Percentiles rank a stretch among this genome's conserved stretches.
phyloP scores from a whole-genome alignment of 148 eudicot species.

The Talinum fruticosum region DNA sequence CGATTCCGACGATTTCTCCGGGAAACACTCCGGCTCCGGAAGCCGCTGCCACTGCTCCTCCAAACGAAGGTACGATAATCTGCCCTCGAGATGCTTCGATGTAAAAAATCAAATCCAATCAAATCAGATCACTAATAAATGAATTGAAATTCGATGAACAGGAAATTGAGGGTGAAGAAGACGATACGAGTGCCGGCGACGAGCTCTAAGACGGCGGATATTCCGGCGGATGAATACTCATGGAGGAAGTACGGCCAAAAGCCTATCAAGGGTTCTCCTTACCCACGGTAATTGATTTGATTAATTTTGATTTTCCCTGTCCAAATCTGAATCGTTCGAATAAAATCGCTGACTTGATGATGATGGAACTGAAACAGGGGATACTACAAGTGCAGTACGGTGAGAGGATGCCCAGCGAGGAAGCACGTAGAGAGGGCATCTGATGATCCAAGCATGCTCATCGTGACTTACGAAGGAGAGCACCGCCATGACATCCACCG shows the following conservation, averaged over 20 bases:
- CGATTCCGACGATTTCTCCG: slow-evolving; percentile 28
- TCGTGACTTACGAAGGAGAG: slow-evolving; percentile 77
- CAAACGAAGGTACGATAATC: slow-evolving; percentile 46
- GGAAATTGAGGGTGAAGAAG: slow-evolving; percentile 49
- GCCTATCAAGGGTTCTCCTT: slow-evolving; percentile 65
- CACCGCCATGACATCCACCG: slow-evolving; percentile 44
- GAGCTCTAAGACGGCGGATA: slow-evolving; percentile 53
- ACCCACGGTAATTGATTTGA: slow-evolving; percentile 48
- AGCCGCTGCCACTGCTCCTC: slow-evolving; percentile 45
- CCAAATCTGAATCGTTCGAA: background rate
- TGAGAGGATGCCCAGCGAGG: slow-evolving; percentile 73
- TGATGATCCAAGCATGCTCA: slow-evolving; percentile 65
- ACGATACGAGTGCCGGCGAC: slow-evolving; percentile 49
- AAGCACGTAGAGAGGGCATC: slow-evolving; percentile 67
- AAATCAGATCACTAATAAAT: no score
- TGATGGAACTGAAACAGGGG: slow-evolving; percentile 38
- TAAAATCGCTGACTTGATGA: background rate
- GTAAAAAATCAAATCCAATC: no score
- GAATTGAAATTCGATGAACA: slow-evolving; percentile 18
- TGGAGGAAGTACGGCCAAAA: slow-evolving; percentile 85
- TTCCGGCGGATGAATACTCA: slow-evolving; percentile 62
- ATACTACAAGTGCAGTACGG: slow-evolving; percentile 70
- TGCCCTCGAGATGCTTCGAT: no score
- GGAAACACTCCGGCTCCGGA: slow-evolving; percentile 24
- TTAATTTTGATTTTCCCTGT: no score